Evolutionary conservation across 2,329 filamentous ascomycete species (phyloP), one percentile per base, ranked within the genome.

Genomic region (Alternaria ventricosa): DNA sequence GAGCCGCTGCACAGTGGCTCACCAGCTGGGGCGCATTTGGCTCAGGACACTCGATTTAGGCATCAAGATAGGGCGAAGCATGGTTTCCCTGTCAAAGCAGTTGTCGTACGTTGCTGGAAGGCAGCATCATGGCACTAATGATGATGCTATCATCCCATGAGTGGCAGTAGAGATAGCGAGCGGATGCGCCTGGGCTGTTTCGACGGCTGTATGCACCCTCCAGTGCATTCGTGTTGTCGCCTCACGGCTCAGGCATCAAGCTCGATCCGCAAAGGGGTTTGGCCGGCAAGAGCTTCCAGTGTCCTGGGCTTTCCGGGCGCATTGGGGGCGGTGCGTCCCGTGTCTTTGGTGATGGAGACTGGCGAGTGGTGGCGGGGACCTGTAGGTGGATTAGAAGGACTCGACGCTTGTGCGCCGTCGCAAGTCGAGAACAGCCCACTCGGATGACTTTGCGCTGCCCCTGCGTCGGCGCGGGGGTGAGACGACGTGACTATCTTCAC

Each of bases 251-350:
- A 59, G 62, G 56, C 54, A 60, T 20, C 33, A 28, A n/a, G 43
- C 53, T 51, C 53, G 41, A 41, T 23, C 51, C 25, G 57, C 44
- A 61, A 54, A 53, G 64, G 60, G 46, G 63, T 51, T 65, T 60
- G 49, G 51, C 45, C 55, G 54, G 28, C 6, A 54, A 22, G 62
- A 59, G 47, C 56, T 53, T 60, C 51, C 55, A 41, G 18, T n/a
- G 56, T 33, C 57, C 55, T 54, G 58, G 60, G 59, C 53, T 57
- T 36, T 28, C 44, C 46, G 50, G 66, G 64, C 61, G 61, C 61
- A 69, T 65, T 66, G 69, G 74, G 75, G 75, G 73, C 75, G 72
- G 70, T 71, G 71, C 72, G 69, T 71, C 65, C 73, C 67, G 71
- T 62, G 60, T 56, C 43, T 64, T 18, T 56, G 49, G 53, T 50